Conservation (phyloP, 2,329 filamentous ascomycete genomes). For the Ustulina deusta region DNA sequence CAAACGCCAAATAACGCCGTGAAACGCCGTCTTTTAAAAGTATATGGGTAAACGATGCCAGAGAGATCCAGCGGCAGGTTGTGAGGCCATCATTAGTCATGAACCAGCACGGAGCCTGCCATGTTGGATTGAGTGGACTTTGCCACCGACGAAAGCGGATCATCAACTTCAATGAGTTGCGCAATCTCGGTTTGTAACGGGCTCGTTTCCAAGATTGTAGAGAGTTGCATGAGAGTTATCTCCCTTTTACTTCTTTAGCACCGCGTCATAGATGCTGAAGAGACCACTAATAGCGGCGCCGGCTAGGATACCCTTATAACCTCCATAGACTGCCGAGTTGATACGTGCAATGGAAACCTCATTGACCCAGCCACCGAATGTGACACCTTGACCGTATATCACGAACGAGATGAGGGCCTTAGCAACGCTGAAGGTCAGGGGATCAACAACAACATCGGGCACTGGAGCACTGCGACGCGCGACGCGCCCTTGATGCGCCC, state of each 20-base stretch:
- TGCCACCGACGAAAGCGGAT: constrained; percentile 15
- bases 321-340: constrained; percentile 75
- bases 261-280: constrained; percentile 81
- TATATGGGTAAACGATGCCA: constrained; percentile 16
- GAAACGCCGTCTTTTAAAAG: constrained; percentile 42
- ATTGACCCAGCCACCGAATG: constrained; percentile 71
- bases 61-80: constrained; percentile 21
- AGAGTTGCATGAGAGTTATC: background rate
- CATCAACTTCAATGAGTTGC: constrained; percentile 14
- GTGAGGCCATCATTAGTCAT: constrained; percentile 21
- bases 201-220: constrained; percentile 2
- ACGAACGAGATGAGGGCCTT: constrained; percentile 87
- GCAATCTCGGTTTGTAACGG: constrained; percentile 6
- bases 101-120: constrained; percentile 24
- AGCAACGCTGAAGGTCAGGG: constrained; percentile 87
- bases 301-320: constrained; percentile 76
- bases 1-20: constrained; percentile 46
- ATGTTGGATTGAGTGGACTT: constrained; percentile 13
- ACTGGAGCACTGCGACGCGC: constrained; percentile 57
- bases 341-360: constrained; percentile 71
- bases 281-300: constrained; percentile 76
- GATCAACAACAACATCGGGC: constrained; percentile 77
- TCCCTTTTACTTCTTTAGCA: constrained; percentile 72
- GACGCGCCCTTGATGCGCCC: constrained; percentile 55
- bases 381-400: constrained; percentile 77